Base-by-base conservation (phyloP, 169 alveolate species). In the Plasmodium malariae region DNA sequence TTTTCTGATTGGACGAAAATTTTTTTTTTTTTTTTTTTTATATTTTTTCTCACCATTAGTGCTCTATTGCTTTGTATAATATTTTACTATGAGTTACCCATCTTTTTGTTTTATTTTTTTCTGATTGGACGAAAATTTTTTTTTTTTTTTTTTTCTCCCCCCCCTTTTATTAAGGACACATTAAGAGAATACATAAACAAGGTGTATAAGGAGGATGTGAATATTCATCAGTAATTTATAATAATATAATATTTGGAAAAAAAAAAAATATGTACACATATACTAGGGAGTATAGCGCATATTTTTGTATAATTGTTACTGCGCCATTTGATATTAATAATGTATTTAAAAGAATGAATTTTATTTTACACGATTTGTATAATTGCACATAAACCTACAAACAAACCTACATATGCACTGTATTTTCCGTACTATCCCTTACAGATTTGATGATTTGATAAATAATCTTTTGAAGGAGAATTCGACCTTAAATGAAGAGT, bases 401-500 rank as follows among this genome's bases (percentile, higher is more conserved):
- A n/a, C n/a, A n/a, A n/a, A n/a, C n/a, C n/a, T n/a, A n/a, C n/a
- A n/a, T n/a, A n/a, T n/a, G n/a, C n/a, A n/a, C n/a, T n/a, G 3
- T 2, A 45, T 0, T 54, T 4, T 36, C 34, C 17, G 1, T n/a
- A 2, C 24, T 24, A 21, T 49, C 17, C 19, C 12, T 12, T 67
- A 28, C 74, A 80, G 90, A 37, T 80, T 36, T 60, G 90, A 80
- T 32, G 90, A 80, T 32, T 36, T 80, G 34, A 65, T 80, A 49
- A 80, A 80, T 45, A 80, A 80, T 36, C 70, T 80, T 24, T 60
- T 80, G 28, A 80, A 80, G 30, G 85, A 80, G 12, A 63, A 80
- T 43, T 49, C 83, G 2, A 67, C 71, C 21, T 70, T 80, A 28
- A 80, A 63, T 34, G 68, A 67, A 43, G 90, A 80, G 24, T 17